Conservation (phyloP, 176 grass and related monocot genomes). For the Raddia guianensis region DNA sequence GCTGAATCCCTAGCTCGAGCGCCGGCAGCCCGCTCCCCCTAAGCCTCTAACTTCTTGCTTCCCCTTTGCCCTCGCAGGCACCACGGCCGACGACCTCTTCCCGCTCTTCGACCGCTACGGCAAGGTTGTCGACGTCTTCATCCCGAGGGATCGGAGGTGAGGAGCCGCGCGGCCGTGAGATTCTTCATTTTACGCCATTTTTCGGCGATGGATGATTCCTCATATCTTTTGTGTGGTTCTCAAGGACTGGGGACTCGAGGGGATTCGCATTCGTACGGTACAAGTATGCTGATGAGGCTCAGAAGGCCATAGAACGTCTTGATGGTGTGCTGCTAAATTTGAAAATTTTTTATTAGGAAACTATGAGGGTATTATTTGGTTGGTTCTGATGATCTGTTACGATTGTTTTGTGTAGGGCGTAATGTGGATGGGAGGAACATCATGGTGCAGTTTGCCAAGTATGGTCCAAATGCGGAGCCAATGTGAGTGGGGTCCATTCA, state of each 20-base stretch:
- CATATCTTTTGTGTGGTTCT: background rate
- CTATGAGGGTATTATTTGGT: background rate
- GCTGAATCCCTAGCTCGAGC: background rate
- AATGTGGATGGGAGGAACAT: constrained; percentile 96
- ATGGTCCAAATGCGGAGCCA: constrained; percentile 94
- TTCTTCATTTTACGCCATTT: background rate
- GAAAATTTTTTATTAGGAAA: background rate
- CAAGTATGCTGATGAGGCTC: constrained; percentile 93
- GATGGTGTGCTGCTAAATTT: constrained; percentile 53
- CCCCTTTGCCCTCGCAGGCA: constrained; percentile 48
- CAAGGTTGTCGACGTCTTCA: constrained; percentile 96
- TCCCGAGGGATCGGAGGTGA: constrained; percentile 92
- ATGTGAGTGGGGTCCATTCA: constrained; percentile 64
- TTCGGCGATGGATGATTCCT: background rate
- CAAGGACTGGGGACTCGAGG: constrained; percentile 84
- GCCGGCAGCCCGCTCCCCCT: background rate
- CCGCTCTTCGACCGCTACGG: constrained; percentile 96
- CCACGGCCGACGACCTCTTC: constrained; percentile 86
- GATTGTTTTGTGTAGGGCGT: constrained; percentile 48
- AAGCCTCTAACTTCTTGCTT: constrained; percentile 2
- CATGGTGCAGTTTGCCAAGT: constrained; percentile 99
- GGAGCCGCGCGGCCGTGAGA: background rate
- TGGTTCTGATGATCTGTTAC: background rate
- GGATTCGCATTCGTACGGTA: constrained; percentile 96
- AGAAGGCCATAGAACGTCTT: constrained; percentile 90